Evolutionary conservation across 345 rosid species (phyloP).

Genomic region (Camelina hispida): DNA sequence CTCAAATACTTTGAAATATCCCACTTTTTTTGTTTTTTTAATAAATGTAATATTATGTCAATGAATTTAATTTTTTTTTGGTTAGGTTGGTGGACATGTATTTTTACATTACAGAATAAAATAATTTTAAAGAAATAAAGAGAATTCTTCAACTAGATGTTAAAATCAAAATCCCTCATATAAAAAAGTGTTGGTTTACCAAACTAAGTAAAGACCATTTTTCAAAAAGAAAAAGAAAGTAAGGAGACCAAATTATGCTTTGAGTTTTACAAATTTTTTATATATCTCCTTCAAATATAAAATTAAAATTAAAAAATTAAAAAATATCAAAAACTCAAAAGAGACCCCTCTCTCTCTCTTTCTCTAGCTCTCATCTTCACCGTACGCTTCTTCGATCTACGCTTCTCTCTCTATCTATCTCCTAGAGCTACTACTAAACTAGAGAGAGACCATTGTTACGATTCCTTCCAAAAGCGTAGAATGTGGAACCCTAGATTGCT

Average conservation of each 20-base stretch:
- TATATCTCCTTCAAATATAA: too few relatives aligned
- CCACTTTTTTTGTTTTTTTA: too few relatives aligned
- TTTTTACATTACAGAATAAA: neutral
- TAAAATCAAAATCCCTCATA: neutral
- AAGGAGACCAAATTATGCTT: conserved; percentile 39
- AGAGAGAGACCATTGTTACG: conserved; percentile 21
- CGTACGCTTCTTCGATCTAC: conserved; percentile 47
- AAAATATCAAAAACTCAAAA: conserved; percentile 1
- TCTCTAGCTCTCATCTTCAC: conserved; percentile 43
- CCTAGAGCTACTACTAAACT: neutral
- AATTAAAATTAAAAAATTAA: neutral
- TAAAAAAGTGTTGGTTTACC: conserved; percentile 1
- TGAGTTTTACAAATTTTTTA: neutral
- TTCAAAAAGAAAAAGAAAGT: conserved; percentile 40
- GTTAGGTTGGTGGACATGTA: too few relatives aligned
- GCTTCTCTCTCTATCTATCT: conserved; percentile 37
- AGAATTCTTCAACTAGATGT: too few relatives aligned
- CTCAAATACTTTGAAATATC: too few relatives aligned
- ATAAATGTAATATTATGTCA: too few relatives aligned
- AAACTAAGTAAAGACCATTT: conserved; percentile 33
- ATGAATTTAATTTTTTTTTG: too few relatives aligned
- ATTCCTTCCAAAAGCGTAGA: conserved; percentile 31
- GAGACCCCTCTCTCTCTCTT: neutral
- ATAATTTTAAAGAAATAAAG: neutral
- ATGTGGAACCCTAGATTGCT: conserved; percentile 57